Evolutionary conservation across 768 basidiomycete species (phyloP).

Genomic region (Rhodosporidiobolus sp.): DNA sequence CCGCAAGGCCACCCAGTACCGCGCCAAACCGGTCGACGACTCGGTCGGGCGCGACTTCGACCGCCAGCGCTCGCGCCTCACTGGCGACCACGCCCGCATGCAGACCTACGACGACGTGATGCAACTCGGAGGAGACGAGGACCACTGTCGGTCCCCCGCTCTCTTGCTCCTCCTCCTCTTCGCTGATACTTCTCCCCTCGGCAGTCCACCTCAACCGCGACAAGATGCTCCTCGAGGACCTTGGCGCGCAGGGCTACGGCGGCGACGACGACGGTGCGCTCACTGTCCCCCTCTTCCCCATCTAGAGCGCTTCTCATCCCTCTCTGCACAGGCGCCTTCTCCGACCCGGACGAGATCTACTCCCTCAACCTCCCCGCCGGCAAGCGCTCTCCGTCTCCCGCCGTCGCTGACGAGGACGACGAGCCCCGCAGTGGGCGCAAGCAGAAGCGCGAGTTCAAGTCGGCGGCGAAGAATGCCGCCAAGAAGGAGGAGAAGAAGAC

Average conservation of each 20-base stretch:
- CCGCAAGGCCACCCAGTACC: conserved; percentile 28
- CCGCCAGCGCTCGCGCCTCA: background rate
- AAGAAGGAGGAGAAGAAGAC: too few species aligned
- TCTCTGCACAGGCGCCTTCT: conserved; percentile 9
- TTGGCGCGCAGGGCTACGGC: background rate
- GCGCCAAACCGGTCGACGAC: conserved; percentile 4
- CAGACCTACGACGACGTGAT: conserved; percentile 24
- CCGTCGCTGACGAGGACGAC: conserved; percentile 6
- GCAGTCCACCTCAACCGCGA: conserved; percentile 39
- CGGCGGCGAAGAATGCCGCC: conserved; percentile 28
- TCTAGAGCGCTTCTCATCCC: background rate
- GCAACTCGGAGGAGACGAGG: conserved; percentile 29
- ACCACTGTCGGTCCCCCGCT: conserved; percentile 18
- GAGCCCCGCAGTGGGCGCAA: background rate
- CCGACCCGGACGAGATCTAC: conserved; percentile 38
- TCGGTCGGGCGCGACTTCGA: conserved; percentile 13
- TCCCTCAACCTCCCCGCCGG: conserved; percentile 19
- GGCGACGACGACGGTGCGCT: conserved; percentile 7
- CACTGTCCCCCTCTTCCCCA: background rate
- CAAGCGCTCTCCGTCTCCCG: background rate
- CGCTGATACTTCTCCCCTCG: background rate
- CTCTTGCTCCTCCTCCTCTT: background rate
- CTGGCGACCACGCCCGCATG: background rate
- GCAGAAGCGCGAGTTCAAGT: background rate
- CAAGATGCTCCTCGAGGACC: conserved; percentile 30